Evolutionary conservation across 805 yeast species (phyloP), one percentile per base, ranked within the genome.

Genomic region (Allodekkera sacchari): DNA sequence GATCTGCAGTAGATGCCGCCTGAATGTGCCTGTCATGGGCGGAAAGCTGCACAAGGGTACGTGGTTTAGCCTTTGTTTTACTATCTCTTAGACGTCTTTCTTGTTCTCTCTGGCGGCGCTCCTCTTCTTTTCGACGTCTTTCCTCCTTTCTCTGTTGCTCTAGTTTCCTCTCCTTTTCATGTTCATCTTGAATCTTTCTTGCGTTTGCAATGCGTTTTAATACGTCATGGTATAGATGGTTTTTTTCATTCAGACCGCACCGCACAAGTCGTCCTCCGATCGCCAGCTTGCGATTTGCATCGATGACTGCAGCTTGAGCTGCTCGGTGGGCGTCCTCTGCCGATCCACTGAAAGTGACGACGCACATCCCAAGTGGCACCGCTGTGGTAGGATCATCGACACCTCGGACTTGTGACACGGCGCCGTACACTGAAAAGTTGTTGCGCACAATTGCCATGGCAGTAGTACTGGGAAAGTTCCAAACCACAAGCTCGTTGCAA

Each of bases 321-420:
- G 66, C 44, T 26, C 48, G 48, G 21, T 66, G 67, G 1, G 79
- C 71, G n/a, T 48, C 43, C 16, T 64, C 68, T n/a, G 53, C 36
- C 12, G 74, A 60, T 3, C 84, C 83, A 36, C 66, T 77, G 54
- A 68, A 87, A 36, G 68, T 63, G 32, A 84, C 61, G 14, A 71
- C 57, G 31, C 79, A 79, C 15, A 85, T 61, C 7, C 94, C 92
- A 25, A 87, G 53, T 0, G 94, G 88, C 13, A 77, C 80, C 3
- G 87, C 95, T 27, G 83, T 76, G 15, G 64, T 62, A 1, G 89
- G 83, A 47, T 87, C 92, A 34, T 67, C 71, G 7, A 78, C 61
- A 37, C 74, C 63, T 36, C 71, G 70, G 30, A 80, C 57, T 24
- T 72, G 74, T 18, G 68, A 63, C 4, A 87, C 64, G 19, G 66